phyloP scores from a whole-genome alignment of 2,329 filamentous ascomycete genomes.

The Lachnellula suecica region DNA sequence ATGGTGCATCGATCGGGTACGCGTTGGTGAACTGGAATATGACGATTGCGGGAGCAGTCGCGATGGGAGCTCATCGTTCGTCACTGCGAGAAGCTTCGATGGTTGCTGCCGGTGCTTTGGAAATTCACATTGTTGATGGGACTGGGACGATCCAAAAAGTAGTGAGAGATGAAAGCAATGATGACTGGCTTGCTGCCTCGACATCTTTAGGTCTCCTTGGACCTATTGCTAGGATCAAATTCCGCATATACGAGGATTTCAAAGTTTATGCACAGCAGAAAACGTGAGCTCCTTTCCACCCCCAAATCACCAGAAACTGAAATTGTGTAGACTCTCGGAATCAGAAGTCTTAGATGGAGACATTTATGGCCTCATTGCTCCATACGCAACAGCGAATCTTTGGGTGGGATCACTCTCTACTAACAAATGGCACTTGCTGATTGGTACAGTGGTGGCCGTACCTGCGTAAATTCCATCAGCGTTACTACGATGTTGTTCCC shows the following conservation, averaged over 20 bases:
- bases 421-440: neutral
- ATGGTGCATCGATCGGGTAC: constrained; percentile 16
- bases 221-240: constrained; percentile 17
- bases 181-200: constrained; percentile 19
- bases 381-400: constrained; percentile 19
- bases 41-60: constrained; percentile 20
- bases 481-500: constrained; percentile 20
- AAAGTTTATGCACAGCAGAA: constrained; percentile 16
- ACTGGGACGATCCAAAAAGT: constrained; percentile 13
- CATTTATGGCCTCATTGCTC: constrained; percentile 17
- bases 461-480: constrained; percentile 16
- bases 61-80: constrained; percentile 20
- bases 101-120: constrained; percentile 16
- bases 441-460: constrained; percentile 17
- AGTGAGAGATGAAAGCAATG: constrained; percentile 12
- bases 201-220: constrained; percentile 18
- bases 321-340: constrained; percentile 8
- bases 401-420: constrained; percentile 3
- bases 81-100: constrained; percentile 17
- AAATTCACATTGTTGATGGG: constrained; percentile 20
- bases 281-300: constrained; percentile 2
- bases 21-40: constrained; percentile 22
- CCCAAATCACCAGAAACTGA: neutral
- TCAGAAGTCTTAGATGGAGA: constrained; percentile 17
- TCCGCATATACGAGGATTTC: constrained; percentile 15